phyloP scores from a whole-genome alignment of 345 rosid species.

The Viola odorata region DNA sequence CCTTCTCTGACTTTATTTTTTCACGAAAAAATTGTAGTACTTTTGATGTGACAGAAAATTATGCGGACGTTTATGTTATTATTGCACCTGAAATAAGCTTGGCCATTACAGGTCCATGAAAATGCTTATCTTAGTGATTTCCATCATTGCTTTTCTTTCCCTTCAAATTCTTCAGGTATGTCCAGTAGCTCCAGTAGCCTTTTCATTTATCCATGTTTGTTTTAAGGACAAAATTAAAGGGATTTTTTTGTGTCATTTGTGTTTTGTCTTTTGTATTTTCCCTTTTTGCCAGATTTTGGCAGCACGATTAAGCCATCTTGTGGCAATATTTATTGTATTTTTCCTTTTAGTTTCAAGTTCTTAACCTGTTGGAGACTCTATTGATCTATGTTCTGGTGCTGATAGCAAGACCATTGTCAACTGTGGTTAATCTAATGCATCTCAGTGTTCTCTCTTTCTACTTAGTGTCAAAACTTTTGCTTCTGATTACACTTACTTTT shows the following conservation, averaged over 20 bases:
- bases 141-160: slow-evolving; percentile 88
- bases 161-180: slow-evolving; percentile 71
- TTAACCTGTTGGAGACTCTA: background rate
- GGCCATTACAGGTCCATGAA: slow-evolving; percentile 69
- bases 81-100: too few species aligned
- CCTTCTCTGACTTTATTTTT: too few species aligned
- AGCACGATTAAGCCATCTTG: background rate
- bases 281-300: background rate
- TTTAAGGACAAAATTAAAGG: too few species aligned
- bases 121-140: slow-evolving; percentile 86
- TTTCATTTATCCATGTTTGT: background rate
- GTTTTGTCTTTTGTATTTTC: background rate
- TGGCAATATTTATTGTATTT: background rate
- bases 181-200: background rate
- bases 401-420: background rate
- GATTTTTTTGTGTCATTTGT: background rate
- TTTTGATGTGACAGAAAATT: too few species aligned
- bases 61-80: too few species aligned
- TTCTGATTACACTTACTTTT: background rate
- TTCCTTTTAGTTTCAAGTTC: background rate
- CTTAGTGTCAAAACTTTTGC: too few species aligned
- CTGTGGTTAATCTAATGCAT: too few species aligned
- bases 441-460: too few species aligned
- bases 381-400: background rate
- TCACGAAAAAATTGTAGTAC: too few species aligned